Evolutionary conservation across 768 basidiomycete genomes (phyloP), one percentile per base, ranked within the genome.

Genomic region (Amanita subjunquillea): DNA sequence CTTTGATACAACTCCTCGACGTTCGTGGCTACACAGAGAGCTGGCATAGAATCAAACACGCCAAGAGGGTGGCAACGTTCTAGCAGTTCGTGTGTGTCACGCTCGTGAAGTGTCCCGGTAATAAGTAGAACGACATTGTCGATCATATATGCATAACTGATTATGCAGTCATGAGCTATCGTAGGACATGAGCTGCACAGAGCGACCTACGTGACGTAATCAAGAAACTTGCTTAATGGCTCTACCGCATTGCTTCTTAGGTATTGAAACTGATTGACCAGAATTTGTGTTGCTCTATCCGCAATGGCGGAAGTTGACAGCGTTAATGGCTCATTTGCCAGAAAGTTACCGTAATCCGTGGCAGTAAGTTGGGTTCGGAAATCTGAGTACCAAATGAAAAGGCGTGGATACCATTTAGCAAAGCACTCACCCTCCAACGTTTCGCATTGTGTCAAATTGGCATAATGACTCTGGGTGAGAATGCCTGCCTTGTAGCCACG

Each of bases 121-220:
- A 98, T 99, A 62, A 99, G 78, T 50, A 99, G 78, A 54, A 99
- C 85, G 62, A 99, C 89, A 66, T 99, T 99, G 80, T 99, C 96
- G 64, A 99, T 98, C 96, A 99, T 99, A 71, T 98, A 99, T 29
- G 83, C 92, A 66, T 96, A 96, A 42, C 93, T 96, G 67, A 55
- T 48, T 32, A 10, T 32, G 42, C 50, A 56, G 53, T 17, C 39
- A 36, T 55, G 38, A 53, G 34, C 34, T 34, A 34, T 13, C 43
- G 4, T 15, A 20, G 15, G 43, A 34, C 43, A 29, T 5, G 30
- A 47, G 27, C 29, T 4, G 40, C 30, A 49, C 46, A 23, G 51
- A 15, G 48, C 56, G 15, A 78, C 90, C 58, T 69, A 98, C 88
- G 94, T 98, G 70, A 99, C 90, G 67, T 97, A 99, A 62, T 98